Evolutionary conservation across 495 filamentous ascomycete genomes (phyloP), one percentile per base, ranked within the genome.

Genomic region (Aspergillus taichungensis): DNA sequence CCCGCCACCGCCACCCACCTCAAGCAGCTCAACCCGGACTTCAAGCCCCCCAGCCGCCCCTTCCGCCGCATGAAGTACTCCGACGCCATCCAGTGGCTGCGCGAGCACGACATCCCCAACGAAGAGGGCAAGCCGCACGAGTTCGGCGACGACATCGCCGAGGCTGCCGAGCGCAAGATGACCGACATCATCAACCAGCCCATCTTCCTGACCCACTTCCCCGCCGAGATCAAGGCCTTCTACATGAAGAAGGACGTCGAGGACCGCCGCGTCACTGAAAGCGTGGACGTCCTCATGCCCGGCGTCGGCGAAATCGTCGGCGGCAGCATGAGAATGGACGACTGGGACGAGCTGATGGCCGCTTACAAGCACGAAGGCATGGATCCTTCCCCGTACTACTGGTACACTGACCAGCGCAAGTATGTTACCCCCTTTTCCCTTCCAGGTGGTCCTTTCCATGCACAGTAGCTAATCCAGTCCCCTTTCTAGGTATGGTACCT

Each of bases 401-500:
- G 92, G 92, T 99, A 95, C 72, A 96, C 88, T 8, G 92, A 98
- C 68, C 88, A 95, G 79, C 76, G 92, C 55, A 95, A 94, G 87
- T 94, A 68, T 77, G 88, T 85, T 48, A 13, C 36, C 33, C 30
- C 30, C 33, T 34, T 48, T 24, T 37, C 8, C 12, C 13, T 8
- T n/a, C n/a, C n/a, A n/a, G n/a, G n/a, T 12, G 13, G 9, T 35
- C 32, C 27, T 14, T 34, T 10, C 1, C 8, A 6, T 8, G 29
- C 32, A 32, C 13, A 40, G 13, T 34, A 29, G 8, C 50, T 45
- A 37, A 48, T 13, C 5, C 31, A 24, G 46, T 18, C 8, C 36
- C 2, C 27, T 49, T 32, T 39, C 14, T 18, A 94, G 88, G 68
- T 98, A 96, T 59, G 92, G 92, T 42, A 88, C 85, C 37, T 88